Evolutionary conservation across 2,329 filamentous ascomycete genomes (phyloP).

Genomic region (Aspergillus vadensis): DNA sequence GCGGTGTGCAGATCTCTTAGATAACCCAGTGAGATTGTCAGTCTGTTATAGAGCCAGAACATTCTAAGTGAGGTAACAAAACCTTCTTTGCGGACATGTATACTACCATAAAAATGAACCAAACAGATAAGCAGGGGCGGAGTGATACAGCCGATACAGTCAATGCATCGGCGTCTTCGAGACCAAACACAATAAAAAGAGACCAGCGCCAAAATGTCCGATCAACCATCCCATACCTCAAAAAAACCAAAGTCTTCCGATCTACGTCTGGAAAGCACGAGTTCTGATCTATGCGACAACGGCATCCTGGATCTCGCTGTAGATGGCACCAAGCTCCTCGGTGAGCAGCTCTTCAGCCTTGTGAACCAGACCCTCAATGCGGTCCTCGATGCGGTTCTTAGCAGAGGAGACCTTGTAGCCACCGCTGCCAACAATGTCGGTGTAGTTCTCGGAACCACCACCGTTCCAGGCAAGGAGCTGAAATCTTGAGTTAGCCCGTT

Average conservation of each 20-base stretch:
- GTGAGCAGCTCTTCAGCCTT: constrained; percentile 50
- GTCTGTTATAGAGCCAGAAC: constrained; percentile 15
- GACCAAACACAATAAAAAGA: constrained; percentile 21
- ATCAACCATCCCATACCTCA: constrained; percentile 26
- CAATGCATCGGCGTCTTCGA: constrained; percentile 22
- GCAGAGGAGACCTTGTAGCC: constrained; percentile 60
- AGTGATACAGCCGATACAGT: constrained; percentile 20
- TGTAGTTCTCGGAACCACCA: constrained; percentile 90
- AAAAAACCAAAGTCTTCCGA: constrained; percentile 8
- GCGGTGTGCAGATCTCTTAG: not conserved
- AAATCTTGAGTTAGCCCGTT: constrained; percentile 27
- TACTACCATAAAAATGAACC: constrained; percentile 32
- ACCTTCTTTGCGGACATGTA: constrained; percentile 27
- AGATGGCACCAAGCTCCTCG: constrained; percentile 51
- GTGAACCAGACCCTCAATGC: constrained; percentile 47
- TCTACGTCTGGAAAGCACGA: constrained; percentile 12
- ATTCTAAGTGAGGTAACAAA: constrained; percentile 30
- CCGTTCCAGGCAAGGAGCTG: constrained; percentile 96
- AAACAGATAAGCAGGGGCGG: constrained; percentile 26
- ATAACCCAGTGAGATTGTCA: constrained; percentile 41
- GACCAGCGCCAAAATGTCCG: constrained; percentile 31
- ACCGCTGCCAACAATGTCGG: constrained; percentile 73
- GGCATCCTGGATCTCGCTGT: constrained; percentile 47
- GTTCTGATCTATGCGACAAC: constrained; percentile 48
- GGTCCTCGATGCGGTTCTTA: constrained; percentile 41